Percentiles rank a stretch among this genome's conserved stretches.
Evolutionary conservation across 768 basidiomycete species (phyloP).

Genomic region (Hebeloma cylindrosporum): DNA sequence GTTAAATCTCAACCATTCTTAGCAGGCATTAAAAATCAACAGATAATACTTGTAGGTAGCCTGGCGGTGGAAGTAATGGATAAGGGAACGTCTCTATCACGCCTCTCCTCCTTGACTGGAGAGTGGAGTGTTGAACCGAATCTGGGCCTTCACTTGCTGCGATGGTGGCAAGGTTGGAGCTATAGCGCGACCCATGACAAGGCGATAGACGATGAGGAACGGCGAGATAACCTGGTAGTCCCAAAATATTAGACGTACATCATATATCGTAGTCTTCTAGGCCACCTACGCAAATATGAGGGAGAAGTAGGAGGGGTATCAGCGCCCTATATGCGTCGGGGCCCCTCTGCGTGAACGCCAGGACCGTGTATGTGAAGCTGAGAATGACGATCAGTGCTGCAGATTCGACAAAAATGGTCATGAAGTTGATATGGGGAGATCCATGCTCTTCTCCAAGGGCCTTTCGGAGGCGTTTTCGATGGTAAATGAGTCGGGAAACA

Average conservation of each 20-base stretch:
- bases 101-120: no score
- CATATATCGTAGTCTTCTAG: no score
- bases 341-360: constrained; percentile 4
- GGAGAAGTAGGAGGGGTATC: constrained; percentile 5
- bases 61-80: no score
- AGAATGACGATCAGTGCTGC: constrained; percentile 9
- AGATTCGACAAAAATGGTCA: constrained; percentile 16
- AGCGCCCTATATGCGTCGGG: constrained; percentile 1
- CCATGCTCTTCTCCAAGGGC: constrained; percentile 2
- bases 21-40: no score
- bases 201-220: no score
- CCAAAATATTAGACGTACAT: neutral
- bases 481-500: constrained; percentile 4
- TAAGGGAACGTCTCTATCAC: no score
- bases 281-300: constrained; percentile 4
- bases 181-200: no score
- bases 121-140: no score
- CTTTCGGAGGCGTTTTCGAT: constrained; percentile 1
- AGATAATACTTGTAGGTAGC: no score
- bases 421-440: constrained; percentile 4
- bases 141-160: no score
- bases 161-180: no score
- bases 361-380: constrained; percentile 1
- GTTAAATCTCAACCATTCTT: no score
- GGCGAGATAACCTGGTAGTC: constrained; percentile 5